These are phyloP conservation scores for Lepidopterella palustris DNA, from an alignment of 495 filamentous ascomycete species.

Conservation along the genomic window DNA sequence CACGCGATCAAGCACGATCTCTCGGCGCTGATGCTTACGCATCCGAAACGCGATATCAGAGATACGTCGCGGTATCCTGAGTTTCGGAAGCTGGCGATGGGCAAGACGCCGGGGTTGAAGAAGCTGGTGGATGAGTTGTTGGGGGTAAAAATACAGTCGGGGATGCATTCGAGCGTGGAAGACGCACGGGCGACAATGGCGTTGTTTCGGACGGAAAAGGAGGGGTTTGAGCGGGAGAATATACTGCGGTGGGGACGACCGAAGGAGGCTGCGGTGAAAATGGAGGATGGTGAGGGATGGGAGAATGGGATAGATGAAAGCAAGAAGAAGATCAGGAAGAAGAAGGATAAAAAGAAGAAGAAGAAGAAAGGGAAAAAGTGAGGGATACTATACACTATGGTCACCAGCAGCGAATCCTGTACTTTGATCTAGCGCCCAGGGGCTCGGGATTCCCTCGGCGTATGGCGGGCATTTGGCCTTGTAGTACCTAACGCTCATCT, in stretches of 20 bases:
- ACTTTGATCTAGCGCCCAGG: no score
- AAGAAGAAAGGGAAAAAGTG: not conserved
- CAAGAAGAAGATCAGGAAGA: constrained; percentile 10
- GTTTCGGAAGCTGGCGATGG: constrained; percentile 66
- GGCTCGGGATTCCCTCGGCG: no score
- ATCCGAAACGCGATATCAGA: constrained; percentile 68
- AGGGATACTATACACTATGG: no score
- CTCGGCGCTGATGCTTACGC: constrained; percentile 63
- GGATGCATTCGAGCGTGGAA: constrained; percentile 70
- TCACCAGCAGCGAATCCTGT: no score
- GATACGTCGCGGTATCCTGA: constrained; percentile 74
- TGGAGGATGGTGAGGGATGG: constrained; percentile 33
- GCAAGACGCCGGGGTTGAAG: constrained; percentile 71
- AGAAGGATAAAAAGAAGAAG: constrained; percentile 4
- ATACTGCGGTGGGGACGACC: constrained; percentile 44
- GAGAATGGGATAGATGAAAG: constrained; percentile 25
- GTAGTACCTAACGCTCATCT: no score
- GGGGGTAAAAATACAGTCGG: constrained; percentile 75
- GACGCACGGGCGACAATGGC: constrained; percentile 88
- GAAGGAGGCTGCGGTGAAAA: constrained; percentile 19
- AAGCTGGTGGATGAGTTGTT: constrained; percentile 69
- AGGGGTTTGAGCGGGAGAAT: constrained; percentile 73
- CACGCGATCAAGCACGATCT: constrained; percentile 89
- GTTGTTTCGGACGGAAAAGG: constrained; percentile 73
- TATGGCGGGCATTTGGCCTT: no score